phyloP scores from a whole-genome alignment of 139 green algal genomes.

The Tetradesmus obliquus region DNA sequence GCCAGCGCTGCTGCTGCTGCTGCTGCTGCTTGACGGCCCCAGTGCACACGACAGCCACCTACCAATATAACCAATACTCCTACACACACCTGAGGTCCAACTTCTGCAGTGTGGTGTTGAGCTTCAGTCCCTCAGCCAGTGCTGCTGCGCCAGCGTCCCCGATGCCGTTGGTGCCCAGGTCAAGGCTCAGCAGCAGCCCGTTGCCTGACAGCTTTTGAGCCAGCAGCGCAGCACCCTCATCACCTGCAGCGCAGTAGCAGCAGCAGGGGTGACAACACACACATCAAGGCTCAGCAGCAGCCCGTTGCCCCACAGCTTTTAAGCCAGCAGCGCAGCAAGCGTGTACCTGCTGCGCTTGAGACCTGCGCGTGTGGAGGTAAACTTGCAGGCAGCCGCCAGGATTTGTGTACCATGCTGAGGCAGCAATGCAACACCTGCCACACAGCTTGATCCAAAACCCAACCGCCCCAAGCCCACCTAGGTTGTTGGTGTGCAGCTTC shows the following conservation, averaged over 20 bases:
- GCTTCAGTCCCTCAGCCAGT: constrained; percentile 86
- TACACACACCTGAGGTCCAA: constrained; percentile 93
- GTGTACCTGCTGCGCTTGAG: not conserved
- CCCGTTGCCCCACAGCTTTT: constrained; percentile 60
- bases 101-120: constrained; percentile 86
- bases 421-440: too few species aligned
- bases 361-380: too few species aligned
- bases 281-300: constrained; percentile 86
- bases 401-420: too few species aligned
- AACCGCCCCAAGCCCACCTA: too few species aligned
- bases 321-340: constrained; percentile 68
- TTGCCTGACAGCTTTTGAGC: constrained; percentile 68
- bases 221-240: constrained; percentile 72
- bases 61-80: too few species aligned
- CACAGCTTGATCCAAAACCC: too few species aligned
- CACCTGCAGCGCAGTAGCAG: constrained; percentile 33
- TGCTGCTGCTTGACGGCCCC: constrained; percentile 49
- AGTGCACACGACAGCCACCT: constrained; percentile 29
- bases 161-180: constrained; percentile 95
- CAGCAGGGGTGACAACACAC: not conserved
- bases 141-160: constrained; percentile 72
- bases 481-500: constrained; percentile 84
- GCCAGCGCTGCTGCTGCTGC: constrained; percentile 84
- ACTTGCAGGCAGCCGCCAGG: too few species aligned
- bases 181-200: constrained; percentile 75